phyloP scores from a whole-genome alignment of 2,329 filamentous ascomycete genomes.

The Aspergillus melleus region DNA sequence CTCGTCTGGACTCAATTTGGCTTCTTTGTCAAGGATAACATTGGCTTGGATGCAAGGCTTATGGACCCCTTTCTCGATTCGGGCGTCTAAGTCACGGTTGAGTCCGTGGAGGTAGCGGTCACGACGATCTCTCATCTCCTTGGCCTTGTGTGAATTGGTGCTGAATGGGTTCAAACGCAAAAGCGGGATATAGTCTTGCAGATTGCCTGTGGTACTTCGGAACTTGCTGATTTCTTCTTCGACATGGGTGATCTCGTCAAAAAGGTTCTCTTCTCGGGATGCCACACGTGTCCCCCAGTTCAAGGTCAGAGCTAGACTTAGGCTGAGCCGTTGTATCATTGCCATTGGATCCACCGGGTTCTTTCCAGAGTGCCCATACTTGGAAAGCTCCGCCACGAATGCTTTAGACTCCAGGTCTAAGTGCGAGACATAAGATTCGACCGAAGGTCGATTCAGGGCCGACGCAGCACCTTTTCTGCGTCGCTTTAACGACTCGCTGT shows the following conservation, averaged over 20 bases:
- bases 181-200: conserved; percentile 75
- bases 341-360: conserved; percentile 64
- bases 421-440: conserved; percentile 62
- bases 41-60: conserved; percentile 68
- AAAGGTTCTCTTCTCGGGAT: conserved; percentile 60
- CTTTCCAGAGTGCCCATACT: conserved; percentile 57
- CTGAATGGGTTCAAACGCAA: conserved; percentile 67
- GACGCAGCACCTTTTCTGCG: conserved; percentile 65
- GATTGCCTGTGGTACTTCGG: conserved; percentile 75
- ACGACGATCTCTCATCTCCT: conserved; percentile 60
- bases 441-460: conserved; percentile 64
- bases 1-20: conserved; percentile 62
- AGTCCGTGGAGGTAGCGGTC: conserved; percentile 61
- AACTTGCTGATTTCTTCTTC: conserved; percentile 73
- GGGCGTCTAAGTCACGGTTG: conserved; percentile 59
- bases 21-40: conserved; percentile 63
- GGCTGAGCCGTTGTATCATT: conserved; percentile 64
- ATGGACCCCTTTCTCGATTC: conserved; percentile 61
- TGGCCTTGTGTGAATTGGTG: conserved; percentile 57
- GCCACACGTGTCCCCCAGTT: conserved; percentile 66
- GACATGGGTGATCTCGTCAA: conserved; percentile 72
- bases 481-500: conserved; percentile 64
- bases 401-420: conserved; percentile 63
- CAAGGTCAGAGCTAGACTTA: conserved; percentile 63
- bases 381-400: conserved; percentile 62